phyloP scores from a whole-genome alignment of 179 eudicot genomes.

The Amaranthus tricolor region DNA sequence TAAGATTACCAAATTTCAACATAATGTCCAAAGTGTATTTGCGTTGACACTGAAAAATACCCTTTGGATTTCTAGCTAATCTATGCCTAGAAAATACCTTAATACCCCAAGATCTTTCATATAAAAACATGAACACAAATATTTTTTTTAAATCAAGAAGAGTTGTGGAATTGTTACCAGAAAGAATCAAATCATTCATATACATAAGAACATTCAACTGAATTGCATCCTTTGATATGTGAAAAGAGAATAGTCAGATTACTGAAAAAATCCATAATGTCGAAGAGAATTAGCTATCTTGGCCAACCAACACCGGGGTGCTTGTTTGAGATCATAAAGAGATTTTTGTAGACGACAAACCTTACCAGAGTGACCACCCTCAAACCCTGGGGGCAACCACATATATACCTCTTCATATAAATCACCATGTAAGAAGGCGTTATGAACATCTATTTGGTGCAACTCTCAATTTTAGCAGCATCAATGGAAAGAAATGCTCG shows the following conservation, averaged over 20 bases:
- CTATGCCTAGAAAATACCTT: too few species aligned
- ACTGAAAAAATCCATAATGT: not conserved
- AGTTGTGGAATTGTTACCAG: not conserved
- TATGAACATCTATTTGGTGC: not conserved
- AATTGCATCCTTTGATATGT: not conserved
- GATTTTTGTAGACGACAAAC: not conserved
- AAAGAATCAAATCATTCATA: not conserved
- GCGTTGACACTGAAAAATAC: too few species aligned
- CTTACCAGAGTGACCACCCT: not conserved
- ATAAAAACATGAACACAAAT: not conserved
- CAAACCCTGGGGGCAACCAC: not conserved
- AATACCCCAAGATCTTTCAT: not conserved
- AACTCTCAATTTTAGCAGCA: not conserved
- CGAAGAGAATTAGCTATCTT: not conserved
- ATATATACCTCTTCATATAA: too few species aligned
- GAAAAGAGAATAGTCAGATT: not conserved
- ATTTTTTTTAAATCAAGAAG: not conserved
- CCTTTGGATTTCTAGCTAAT: too few species aligned
- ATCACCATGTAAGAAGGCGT: too few species aligned
- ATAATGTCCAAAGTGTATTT: not conserved
- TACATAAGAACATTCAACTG: not conserved
- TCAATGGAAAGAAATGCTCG: not conserved
- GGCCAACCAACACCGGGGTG: not conserved
- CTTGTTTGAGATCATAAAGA: conserved; percentile 1
- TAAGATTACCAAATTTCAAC: not conserved